Evolutionary conservation across 2,329 filamentous ascomycete species (phyloP).

Genomic region (Coniochaeta sp.): DNA sequence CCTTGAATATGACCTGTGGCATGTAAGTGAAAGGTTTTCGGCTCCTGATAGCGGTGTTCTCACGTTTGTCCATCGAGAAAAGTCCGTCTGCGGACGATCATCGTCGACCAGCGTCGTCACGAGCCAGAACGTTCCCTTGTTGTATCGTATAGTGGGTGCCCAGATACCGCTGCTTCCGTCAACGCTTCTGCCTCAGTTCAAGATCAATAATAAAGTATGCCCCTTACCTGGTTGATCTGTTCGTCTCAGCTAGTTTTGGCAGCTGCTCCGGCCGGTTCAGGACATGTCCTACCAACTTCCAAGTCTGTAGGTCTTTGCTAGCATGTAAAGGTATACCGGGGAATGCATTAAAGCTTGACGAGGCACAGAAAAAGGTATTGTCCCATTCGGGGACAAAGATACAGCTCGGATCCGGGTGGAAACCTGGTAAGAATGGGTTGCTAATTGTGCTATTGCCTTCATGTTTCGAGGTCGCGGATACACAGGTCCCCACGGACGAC

Average conservation of each 20-base stretch:
- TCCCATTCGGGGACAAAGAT: conserved; percentile 27
- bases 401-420: conserved; percentile 34
- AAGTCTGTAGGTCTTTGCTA: conserved; percentile 32
- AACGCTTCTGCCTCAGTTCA: neutral
- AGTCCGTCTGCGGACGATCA: conserved; percentile 24
- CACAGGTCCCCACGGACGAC: conserved; percentile 6
- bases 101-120: conserved; percentile 24
- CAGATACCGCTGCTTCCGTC: conserved; percentile 20
- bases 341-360: conserved; percentile 34
- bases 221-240: conserved; percentile 19
- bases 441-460: conserved; percentile 16
- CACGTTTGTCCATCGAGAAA: conserved; percentile 29
- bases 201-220: neutral
- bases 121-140: conserved; percentile 21
- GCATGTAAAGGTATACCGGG: conserved; percentile 36
- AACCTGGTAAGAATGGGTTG: conserved; percentile 35
- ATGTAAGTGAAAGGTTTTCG: neutral
- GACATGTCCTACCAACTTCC: conserved; percentile 30
- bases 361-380: conserved; percentile 33
- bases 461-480: conserved; percentile 4
- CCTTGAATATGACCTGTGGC: conserved; percentile 34
- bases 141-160: conserved; percentile 21
- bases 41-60: neutral
- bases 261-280: conserved; percentile 26
- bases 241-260: conserved; percentile 21